Percentiles rank a stretch among this genome's conserved stretches.
Conservation (phyloP, 257 asterid genomes). For the Phtheirospermum japonicum region DNA sequence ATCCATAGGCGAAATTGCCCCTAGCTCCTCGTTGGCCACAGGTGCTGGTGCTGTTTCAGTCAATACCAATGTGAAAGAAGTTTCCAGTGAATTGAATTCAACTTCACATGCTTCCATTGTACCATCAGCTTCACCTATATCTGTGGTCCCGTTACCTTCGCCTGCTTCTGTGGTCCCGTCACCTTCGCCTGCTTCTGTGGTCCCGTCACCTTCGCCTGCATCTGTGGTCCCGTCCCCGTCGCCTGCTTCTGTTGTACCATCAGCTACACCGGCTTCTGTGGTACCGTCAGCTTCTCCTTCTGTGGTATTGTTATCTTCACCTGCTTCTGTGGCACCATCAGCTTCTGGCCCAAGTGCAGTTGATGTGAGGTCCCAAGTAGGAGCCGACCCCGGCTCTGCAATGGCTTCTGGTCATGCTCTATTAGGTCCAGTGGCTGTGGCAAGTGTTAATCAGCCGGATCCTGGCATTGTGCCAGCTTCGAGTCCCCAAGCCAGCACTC, state of each 20-base stretch:
- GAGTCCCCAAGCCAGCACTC: conserved; percentile 35
- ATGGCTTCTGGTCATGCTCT: conserved; percentile 30
- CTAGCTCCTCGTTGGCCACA: conserved; percentile 28
- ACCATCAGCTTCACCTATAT: conserved; percentile 31
- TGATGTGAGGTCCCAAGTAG: conserved; percentile 33
- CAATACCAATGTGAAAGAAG: conserved; percentile 33
- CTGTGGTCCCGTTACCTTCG: conserved; percentile 23
- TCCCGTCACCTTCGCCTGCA: conserved; percentile 31
- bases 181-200: conserved; percentile 35
- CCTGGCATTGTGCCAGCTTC: conserved; percentile 35
- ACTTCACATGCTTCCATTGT: conserved; percentile 32
- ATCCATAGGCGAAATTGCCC: conserved; percentile 31
- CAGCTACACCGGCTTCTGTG: conserved; percentile 33
- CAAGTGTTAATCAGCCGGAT: conserved; percentile 37
- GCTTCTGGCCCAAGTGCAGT: conserved; percentile 36
- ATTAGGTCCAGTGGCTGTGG: conserved; percentile 33
- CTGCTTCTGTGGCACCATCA: conserved; percentile 34
- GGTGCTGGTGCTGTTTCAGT: conserved; percentile 37
- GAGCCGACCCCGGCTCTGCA: conserved; percentile 27
- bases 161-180: conserved; percentile 34
- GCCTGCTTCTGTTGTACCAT: conserved; percentile 32
- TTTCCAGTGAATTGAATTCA: conserved; percentile 30
- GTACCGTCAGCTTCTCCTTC: conserved; percentile 35
- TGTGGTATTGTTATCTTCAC: conserved; percentile 34
- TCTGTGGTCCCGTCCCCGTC: conserved; percentile 22